These are phyloP conservation scores for Xylaria sp. DNA, from an alignment of 2,329 filamentous ascomycete species.

Conservation along the genomic window DNA sequence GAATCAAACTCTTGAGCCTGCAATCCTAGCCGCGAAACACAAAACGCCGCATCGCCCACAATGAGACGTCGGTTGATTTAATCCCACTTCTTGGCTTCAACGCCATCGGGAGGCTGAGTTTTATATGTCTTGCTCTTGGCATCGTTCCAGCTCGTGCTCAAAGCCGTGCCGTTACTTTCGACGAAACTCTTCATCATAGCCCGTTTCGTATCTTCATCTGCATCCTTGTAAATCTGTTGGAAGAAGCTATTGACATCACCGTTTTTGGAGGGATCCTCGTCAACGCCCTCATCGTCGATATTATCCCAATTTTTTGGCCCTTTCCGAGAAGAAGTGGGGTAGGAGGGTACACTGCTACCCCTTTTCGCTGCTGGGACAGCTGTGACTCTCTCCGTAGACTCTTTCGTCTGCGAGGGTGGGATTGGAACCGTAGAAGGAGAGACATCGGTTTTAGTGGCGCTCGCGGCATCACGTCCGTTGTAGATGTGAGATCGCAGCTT, in stretches of 20 bases:
- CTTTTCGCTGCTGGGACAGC: conserved; percentile 21
- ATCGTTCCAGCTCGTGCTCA: conserved; percentile 92
- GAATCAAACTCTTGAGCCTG: conserved; percentile 1
- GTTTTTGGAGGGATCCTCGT: conserved; percentile 67
- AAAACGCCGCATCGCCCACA: conserved; percentile 21
- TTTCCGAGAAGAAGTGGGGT: conserved; percentile 85
- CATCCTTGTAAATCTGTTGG: conserved; percentile 83
- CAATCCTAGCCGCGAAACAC: conserved; percentile 15
- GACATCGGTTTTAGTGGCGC: neutral
- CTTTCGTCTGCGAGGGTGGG: conserved; percentile 15
- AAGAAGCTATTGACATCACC: conserved; percentile 84
- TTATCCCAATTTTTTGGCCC: conserved; percentile 96
- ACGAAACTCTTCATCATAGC: conserved; percentile 98
- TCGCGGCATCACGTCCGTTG: conserved; percentile 17
- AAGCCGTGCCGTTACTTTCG: conserved; percentile 90
- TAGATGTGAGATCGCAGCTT: conserved; percentile 43
- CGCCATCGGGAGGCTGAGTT: conserved; percentile 78
- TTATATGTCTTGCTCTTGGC: conserved; percentile 78
- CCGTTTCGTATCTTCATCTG: conserved; percentile 81
- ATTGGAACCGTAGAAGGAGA: conserved; percentile 27
- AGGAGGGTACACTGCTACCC: conserved; percentile 61
- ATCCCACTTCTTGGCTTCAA: conserved; percentile 78
- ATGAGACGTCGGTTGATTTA: conserved; percentile 19
- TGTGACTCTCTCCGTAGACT: conserved; percentile 29
- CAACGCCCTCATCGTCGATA: conserved; percentile 60